Evolutionary conservation across 805 yeast genomes (phyloP), one percentile per base, ranked within the genome.

Genomic region (Monosporozyma aquatica): DNA sequence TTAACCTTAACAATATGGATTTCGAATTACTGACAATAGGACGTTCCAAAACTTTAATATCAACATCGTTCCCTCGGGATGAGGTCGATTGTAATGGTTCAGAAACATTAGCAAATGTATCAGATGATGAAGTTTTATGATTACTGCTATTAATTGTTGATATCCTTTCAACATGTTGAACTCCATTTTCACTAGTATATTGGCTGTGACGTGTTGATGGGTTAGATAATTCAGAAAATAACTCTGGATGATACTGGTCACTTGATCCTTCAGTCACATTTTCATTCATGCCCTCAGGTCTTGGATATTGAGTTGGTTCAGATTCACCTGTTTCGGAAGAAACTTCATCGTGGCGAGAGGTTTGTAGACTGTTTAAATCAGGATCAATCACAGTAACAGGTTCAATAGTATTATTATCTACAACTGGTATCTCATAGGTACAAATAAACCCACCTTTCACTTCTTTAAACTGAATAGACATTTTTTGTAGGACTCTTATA

Each of bases 391-490:
- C 9, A 23, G 6, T 23, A 23, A 23, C 10, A 6, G 8, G 33
- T 29, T 29, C 33, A 29, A 7, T 6, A 4, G 17, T 15, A 15
- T 15, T 42, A 14, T n/a, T 30, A 21, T n/a, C 20, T 17, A n/a
- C 15, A 6, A n/a, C 32, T 33, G 36, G 40, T 4, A 28, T 5
- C 15, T 42, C 41, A 30, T 42, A 42, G 9, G 76, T 71, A 67
- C 97, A 89, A 18, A 85, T 75, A 60, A 90, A 89, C 0, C 97
- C 97, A 43, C 97, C 97, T 56, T 82, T 82, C n/a, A 89, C 94
- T 63, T 89, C 97, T 47, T 80, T 80, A 60, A 73, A 89, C 45
- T 77, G 75, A 35, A 90, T 92, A 21, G 84, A 85, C 53, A 84
- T 69, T 48, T 76, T 76, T 13, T 78, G 76, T 58, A 89, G 70